Evolutionary conservation across 2,329 filamentous ascomycete species (phyloP).

Genomic region (Xylariaceae sp.): DNA sequence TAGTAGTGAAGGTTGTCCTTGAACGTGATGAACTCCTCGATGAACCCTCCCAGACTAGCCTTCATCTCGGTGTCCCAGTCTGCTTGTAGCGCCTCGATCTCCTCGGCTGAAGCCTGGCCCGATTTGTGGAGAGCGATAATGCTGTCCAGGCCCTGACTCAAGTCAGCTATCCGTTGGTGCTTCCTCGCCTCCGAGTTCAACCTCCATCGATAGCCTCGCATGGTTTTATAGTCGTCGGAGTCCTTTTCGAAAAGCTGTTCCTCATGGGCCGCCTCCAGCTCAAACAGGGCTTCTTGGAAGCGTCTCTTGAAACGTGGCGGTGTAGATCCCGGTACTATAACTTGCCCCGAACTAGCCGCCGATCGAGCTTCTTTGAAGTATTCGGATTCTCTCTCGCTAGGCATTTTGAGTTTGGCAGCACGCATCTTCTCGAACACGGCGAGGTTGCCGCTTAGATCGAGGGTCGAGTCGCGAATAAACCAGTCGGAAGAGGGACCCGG

Average conservation of each 20-base stretch:
- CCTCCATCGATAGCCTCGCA: constrained; percentile 26
- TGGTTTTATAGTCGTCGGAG: constrained; percentile 20
- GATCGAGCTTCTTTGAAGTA: constrained; percentile 30
- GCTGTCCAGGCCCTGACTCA: constrained; percentile 4
- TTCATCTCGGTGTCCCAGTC: constrained; percentile 42
- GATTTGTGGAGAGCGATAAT: constrained; percentile 20
- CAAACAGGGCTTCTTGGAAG: constrained; percentile 43
- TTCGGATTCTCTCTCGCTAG: constrained; percentile 47
- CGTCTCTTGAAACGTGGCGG: constrained; percentile 41
- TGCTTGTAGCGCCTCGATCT: constrained; percentile 36
- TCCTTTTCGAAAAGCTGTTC: constrained; percentile 27
- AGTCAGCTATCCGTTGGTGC: constrained; percentile 4
- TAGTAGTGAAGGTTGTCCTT: constrained; percentile 60
- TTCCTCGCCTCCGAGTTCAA: constrained; percentile 22
- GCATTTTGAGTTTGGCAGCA: constrained; percentile 45
- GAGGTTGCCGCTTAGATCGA: constrained; percentile 51
- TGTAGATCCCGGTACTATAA: constrained; percentile 20
- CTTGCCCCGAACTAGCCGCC: constrained; percentile 11
- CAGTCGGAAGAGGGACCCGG: constrained; percentile 33
- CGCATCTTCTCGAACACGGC: constrained; percentile 51
- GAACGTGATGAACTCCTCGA: constrained; percentile 42
- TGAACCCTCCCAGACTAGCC: constrained; percentile 6
- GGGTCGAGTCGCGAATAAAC: constrained; percentile 47
- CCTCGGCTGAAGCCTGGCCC: constrained; percentile 14
- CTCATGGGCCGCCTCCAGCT: constrained; percentile 34